Evolutionary conservation across 1,284 basidiomycete genomes (phyloP).

Genomic region (Athelia psychrophila): DNA sequence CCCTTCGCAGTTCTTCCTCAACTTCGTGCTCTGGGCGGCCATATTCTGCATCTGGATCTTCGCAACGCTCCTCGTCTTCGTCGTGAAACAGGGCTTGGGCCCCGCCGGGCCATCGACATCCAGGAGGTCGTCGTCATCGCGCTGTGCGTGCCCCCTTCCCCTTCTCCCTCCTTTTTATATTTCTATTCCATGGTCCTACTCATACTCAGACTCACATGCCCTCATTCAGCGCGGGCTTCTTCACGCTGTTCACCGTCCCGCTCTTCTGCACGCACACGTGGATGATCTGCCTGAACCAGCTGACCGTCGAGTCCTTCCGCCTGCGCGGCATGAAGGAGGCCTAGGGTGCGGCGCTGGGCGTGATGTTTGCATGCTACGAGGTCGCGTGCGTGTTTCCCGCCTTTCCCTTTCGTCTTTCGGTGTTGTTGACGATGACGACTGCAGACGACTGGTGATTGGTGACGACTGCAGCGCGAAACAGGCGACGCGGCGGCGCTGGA

Average conservation of each 20-base stretch:
- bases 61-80: constrained; percentile 49
- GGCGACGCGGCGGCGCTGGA: constrained; percentile 52
- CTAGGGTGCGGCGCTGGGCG: constrained; percentile 50
- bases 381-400: constrained; percentile 36
- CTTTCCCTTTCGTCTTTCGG: not conserved
- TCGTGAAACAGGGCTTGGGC: constrained; percentile 26
- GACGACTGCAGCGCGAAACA: constrained; percentile 41
- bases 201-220: constrained; percentile 2
- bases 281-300: constrained; percentile 64
- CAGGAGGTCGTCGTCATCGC: constrained; percentile 66
- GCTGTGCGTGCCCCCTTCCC: constrained; percentile 44
- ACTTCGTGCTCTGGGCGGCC: constrained; percentile 61
- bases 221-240: constrained; percentile 51
- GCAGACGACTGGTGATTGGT: constrained; percentile 2
- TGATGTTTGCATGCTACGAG: constrained; percentile 45
- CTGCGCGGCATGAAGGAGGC: constrained; percentile 56
- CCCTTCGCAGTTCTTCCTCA: constrained; percentile 58
- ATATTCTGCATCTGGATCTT: constrained; percentile 61
- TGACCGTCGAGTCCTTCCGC: constrained; percentile 76
- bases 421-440: not conserved
- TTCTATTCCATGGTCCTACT: too few species aligned
- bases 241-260: constrained; percentile 64
- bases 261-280: constrained; percentile 60
- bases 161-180: not conserved
- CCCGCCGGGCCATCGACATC: constrained; percentile 44